Base-by-base conservation (phyloP, 345 rosid genomes). In the Aethionema arabicum region DNA sequence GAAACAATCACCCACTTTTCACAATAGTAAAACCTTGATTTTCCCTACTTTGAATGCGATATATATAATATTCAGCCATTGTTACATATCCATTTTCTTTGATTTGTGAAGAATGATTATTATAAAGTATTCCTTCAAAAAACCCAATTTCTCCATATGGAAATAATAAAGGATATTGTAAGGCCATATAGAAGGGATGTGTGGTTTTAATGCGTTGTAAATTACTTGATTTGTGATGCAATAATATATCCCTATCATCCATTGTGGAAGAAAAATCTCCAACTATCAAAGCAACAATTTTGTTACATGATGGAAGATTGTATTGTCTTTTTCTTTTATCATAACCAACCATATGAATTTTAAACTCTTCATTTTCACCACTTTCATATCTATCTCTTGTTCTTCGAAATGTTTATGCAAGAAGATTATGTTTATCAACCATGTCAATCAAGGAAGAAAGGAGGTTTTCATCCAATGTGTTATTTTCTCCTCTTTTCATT, bases 381-480 rank as follows among this genome's bases (percentile, higher is more conserved):
- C 46, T 27, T 1, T 56, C 61, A 56, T 56, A 56, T 7, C 37
- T 33, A 36, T 52, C 42, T 15, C 41, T 53, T 53, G 42, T 12
- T 14, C 35, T 53, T 4, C 29, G 6, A 2, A 56, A 40, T 1
- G n/a, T 5, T 8, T 56, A 38, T 1, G 11, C 27, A 9, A 35
- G 37, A n/a, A 37, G 10, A 56, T 56, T 56, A 2, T 16, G 38
- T 5, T 55, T 33, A 39, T 55, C 16, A 10, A 39, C 45, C 46
- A 56, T 54, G 0, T 16, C 5, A 4, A 54, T 54, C 10, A 54
- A 16, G 6, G 6, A 11, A 3, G 32, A 37, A 2, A 52, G 3
- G 7, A 2, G n/a, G 7, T 33, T 12, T 4, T 35, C 12, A 50
- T 52, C 12, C 27, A 21, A 21, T 21, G 27, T 21, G 2, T 21